These are phyloP conservation scores for Cucumis cinereus DNA, from an alignment of 306 rosid genomes.

Conservation along the genomic window DNA sequence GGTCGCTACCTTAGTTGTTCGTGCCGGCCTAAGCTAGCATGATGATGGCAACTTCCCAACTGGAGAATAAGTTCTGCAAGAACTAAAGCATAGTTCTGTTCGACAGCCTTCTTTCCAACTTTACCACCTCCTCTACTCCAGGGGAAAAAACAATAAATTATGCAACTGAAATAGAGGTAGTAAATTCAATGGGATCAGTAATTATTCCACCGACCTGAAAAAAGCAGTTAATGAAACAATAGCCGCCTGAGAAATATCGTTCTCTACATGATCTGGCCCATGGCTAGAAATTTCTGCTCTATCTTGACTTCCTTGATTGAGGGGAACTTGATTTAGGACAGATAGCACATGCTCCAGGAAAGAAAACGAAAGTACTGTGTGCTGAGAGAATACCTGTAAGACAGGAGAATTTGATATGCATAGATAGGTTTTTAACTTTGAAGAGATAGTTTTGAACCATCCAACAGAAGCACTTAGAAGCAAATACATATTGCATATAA, in stretches of 20 bases:
- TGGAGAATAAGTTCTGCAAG: conserved; percentile 87
- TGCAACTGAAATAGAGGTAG: conserved; percentile 10
- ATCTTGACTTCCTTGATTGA: conserved; percentile 38
- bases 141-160: conserved; percentile 9
- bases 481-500: not conserved
- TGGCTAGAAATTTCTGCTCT: conserved; percentile 43
- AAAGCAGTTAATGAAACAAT: conserved; percentile 86
- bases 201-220: conserved; percentile 50
- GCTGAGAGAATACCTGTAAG: conserved; percentile 89
- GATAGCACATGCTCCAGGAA: conserved; percentile 79
- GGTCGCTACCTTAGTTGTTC: conserved; percentile 66
- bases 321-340: conserved; percentile 61
- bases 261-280: conserved; percentile 45
- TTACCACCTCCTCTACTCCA: conserved; percentile 92
- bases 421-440: not conserved
- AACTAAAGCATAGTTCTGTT: conserved; percentile 84
- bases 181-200: conserved; percentile 1
- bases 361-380: conserved; percentile 51
- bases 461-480: not conserved
- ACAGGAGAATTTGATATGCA: not conserved
- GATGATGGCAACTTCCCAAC: conserved; percentile 84
- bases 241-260: conserved; percentile 69
- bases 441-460: too few relatives aligned
- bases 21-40: conserved; percentile 57
- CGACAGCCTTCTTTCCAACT: conserved; percentile 87